Evolutionary conservation across 176 grass and related monocot genomes (phyloP).

Genomic region (Themeda triandra): DNA sequence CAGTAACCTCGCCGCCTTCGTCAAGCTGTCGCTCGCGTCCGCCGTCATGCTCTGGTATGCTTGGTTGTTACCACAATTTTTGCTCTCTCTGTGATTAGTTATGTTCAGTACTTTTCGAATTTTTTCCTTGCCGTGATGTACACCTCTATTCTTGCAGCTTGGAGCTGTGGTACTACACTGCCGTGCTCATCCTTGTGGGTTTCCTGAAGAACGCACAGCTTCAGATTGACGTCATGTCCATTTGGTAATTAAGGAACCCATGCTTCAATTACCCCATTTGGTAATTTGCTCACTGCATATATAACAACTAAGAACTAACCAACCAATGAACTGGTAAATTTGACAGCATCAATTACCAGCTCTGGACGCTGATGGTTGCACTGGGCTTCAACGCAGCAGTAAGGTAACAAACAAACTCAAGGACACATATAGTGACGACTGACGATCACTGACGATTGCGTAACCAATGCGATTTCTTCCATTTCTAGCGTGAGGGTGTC

Average conservation of each 20-base stretch:
- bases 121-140: background rate
- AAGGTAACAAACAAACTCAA: constrained; percentile 41
- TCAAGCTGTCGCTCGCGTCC: constrained; percentile 61
- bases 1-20: constrained; percentile 45
- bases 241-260: constrained; percentile 47
- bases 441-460: no score
- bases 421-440: no score
- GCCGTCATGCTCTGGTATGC: constrained; percentile 66
- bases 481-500: constrained; percentile 78
- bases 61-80: no score
- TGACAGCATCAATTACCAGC: constrained; percentile 86
- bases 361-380: constrained; percentile 88
- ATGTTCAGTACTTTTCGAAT: background rate
- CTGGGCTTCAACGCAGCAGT: constrained; percentile 86
- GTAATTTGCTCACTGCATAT: background rate
- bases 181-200: constrained; percentile 77
- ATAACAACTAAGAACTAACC: no score
- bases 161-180: constrained; percentile 93
- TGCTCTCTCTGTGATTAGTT: no score
- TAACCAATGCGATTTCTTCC: no score
- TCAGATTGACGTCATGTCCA: constrained; percentile 78
- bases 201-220: constrained; percentile 60
- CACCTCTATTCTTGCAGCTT: constrained; percentile 34
- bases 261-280: background rate
- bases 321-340: background rate